Conservation (phyloP, 1,284 basidiomycete genomes). For the Ustilago lituana region DNA sequence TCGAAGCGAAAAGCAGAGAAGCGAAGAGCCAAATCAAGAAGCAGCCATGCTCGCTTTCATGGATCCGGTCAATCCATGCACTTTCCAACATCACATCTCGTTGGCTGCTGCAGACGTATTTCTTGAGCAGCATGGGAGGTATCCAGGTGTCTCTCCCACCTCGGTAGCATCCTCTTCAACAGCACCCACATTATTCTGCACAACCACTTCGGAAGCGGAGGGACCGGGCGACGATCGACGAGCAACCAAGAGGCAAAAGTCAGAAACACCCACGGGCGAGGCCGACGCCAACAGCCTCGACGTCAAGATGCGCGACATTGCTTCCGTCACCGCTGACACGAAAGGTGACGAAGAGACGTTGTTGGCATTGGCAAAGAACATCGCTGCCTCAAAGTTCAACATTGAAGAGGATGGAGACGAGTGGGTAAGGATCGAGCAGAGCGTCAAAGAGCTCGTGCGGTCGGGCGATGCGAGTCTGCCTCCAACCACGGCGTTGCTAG, state of each 20-base stretch:
- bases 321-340: conserved; percentile 65
- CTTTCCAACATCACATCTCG: conserved; percentile 65
- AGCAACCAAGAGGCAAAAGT: conserved; percentile 46
- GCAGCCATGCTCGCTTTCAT: conserved; percentile 50
- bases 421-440: conserved; percentile 74
- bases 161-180: conserved; percentile 6
- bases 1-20: conserved; percentile 69
- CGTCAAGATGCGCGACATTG: conserved; percentile 62
- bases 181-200: neutral
- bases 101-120: conserved; percentile 70
- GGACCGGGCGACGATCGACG: conserved; percentile 5
- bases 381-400: conserved; percentile 16
- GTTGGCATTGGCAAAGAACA: conserved; percentile 18
- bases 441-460: conserved; percentile 81
- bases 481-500: conserved; percentile 90
- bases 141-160: conserved; percentile 67
- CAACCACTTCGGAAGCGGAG: neutral
- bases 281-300: conserved; percentile 21
- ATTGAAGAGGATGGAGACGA: conserved; percentile 33
- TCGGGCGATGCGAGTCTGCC: conserved; percentile 82
- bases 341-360: conserved; percentile 57
- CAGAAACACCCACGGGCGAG: conserved; percentile 45
- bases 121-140: conserved; percentile 66
- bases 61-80: conserved; percentile 61
- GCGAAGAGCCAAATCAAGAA: conserved; percentile 66